These are phyloP conservation scores for Amanita subjunquillea DNA, from an alignment of 768 basidiomycete species.

Conservation along the genomic window DNA sequence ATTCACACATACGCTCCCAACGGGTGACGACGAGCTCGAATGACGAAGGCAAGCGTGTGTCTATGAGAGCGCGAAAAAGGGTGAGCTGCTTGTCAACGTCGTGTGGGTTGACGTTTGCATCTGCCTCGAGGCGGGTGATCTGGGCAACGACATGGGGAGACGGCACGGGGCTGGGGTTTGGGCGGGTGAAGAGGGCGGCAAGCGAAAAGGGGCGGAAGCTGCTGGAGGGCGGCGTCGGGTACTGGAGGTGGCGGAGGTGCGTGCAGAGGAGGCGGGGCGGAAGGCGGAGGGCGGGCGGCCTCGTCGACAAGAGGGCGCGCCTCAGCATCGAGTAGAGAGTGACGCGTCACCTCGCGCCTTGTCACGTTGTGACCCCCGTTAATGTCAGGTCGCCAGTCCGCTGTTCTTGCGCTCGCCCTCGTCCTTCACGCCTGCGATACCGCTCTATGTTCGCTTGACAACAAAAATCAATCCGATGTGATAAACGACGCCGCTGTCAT, in stretches of 20 bases:
- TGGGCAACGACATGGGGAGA: conserved; percentile 58
- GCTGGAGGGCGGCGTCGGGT: no score
- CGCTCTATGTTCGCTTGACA: neutral
- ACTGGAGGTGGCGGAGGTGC: conserved; percentile 1
- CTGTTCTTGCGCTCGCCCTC: conserved; percentile 20
- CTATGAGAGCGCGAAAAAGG: conserved; percentile 55
- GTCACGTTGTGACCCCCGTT: neutral
- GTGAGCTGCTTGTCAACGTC: conserved; percentile 62
- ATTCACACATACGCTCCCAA: conserved; percentile 81
- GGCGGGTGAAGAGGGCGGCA: conserved; percentile 36
- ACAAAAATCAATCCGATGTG: neutral
- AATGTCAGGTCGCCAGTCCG: conserved; percentile 12
- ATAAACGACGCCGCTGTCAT: conserved; percentile 18
- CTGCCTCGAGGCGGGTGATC: conserved; percentile 67
- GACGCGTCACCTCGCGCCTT: neutral
- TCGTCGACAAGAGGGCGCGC: neutral
- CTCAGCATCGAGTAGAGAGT: neutral
- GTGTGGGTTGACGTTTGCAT: conserved; percentile 63
- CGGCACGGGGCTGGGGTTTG: conserved; percentile 34
- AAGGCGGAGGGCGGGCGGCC: conserved; percentile 5
- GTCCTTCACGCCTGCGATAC: conserved; percentile 26
- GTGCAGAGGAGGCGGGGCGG: neutral
- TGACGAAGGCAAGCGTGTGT: conserved; percentile 55
- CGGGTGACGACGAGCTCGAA: conserved; percentile 66
- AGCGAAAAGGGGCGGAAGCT: conserved; percentile 24